These are phyloP conservation scores for Zarea fungicola DNA, from an alignment of 2,329 filamentous ascomycete genomes.

Conservation along the genomic window DNA sequence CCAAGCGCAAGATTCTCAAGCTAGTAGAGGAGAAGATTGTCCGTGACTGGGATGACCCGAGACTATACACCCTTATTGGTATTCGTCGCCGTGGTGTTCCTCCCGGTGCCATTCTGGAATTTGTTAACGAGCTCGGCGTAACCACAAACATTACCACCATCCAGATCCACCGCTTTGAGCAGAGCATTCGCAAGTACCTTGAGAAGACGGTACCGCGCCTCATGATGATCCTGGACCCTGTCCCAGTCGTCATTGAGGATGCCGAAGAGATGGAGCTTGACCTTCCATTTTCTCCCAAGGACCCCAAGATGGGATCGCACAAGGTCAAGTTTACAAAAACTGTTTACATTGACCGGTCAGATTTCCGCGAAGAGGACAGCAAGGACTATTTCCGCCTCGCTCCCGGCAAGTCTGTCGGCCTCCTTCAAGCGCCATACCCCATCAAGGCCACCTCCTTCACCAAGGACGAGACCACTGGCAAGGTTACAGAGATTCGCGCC, in stretches of 20 bases:
- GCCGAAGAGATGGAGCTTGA: constrained; percentile 58
- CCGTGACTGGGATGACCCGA: constrained; percentile 84
- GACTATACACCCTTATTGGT: constrained; percentile 81
- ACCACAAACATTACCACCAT: constrained; percentile 78
- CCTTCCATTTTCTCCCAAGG: constrained; percentile 78
- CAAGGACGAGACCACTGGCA: constrained; percentile 55
- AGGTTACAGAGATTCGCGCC: constrained; percentile 55
- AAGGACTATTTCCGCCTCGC: constrained; percentile 70
- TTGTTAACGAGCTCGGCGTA: constrained; percentile 86
- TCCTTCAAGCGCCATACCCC: constrained; percentile 62
- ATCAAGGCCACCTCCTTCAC: constrained; percentile 61
- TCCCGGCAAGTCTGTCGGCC: constrained; percentile 64
- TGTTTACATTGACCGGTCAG: constrained; percentile 77
- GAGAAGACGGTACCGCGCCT: constrained; percentile 83
- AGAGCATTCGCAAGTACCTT: constrained; percentile 77
- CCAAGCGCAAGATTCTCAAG: constrained; percentile 77
- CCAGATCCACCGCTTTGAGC: constrained; percentile 76
- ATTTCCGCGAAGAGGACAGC: constrained; percentile 66
- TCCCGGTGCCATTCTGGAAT: constrained; percentile 80
- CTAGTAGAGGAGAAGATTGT: constrained; percentile 75
- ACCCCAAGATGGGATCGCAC: constrained; percentile 60
- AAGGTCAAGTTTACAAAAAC: constrained; percentile 63
- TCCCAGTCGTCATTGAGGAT: constrained; percentile 78
- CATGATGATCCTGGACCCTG: constrained; percentile 82
- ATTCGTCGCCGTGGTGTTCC: constrained; percentile 81